phyloP scores from a whole-genome alignment of 2,329 filamentous ascomycete genomes.

The Periconia macrospinosa region DNA sequence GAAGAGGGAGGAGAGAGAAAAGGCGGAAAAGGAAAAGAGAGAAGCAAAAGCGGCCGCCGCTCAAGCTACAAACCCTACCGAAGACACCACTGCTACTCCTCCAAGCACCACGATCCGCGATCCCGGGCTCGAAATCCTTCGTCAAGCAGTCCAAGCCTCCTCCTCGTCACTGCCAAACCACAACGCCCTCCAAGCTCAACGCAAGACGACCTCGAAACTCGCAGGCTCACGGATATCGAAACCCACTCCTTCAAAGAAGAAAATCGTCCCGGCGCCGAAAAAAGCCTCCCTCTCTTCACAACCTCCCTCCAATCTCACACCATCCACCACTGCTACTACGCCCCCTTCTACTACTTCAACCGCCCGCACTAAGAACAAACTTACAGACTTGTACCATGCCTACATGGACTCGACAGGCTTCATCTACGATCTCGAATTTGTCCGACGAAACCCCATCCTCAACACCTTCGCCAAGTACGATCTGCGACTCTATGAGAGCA shows the following conservation, averaged over 20 bases:
- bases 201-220: background rate
- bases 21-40: constrained; percentile 15
- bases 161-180: background rate
- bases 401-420: constrained; percentile 67
- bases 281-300: too few species aligned
- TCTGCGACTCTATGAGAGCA: constrained; percentile 36
- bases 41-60: background rate
- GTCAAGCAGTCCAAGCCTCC: background rate
- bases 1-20: constrained; percentile 24
- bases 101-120: background rate
- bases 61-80: too few species aligned
- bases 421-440: constrained; percentile 64
- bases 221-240: too few species aligned
- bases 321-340: too few species aligned
- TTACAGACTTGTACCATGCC: constrained; percentile 56
- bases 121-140: too few species aligned
- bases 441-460: constrained; percentile 52
- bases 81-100: background rate
- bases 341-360: too few species aligned
- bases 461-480: constrained; percentile 59
- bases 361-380: constrained; percentile 22
- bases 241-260: too few species aligned
- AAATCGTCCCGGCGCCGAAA: too few species aligned
- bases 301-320: background rate
- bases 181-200: background rate